phyloP scores from a whole-genome alignment of 805 yeast species.

The Ogataea salicorniae region DNA sequence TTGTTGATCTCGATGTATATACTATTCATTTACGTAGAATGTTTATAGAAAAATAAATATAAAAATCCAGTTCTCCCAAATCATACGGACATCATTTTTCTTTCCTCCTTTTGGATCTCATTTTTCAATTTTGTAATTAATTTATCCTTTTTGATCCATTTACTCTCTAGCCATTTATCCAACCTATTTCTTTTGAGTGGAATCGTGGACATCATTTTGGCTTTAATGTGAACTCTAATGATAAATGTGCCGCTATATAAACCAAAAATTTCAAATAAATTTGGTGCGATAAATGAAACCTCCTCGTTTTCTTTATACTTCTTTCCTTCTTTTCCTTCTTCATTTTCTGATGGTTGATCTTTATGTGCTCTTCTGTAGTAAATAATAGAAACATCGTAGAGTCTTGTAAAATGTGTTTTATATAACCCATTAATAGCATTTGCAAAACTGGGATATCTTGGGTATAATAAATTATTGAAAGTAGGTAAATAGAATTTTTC shows the following conservation, averaged over 20 bases:
- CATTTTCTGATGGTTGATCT: too few species aligned
- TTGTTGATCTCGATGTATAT: too few species aligned
- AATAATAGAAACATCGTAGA: constrained; percentile 53
- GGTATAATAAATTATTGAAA: constrained; percentile 63
- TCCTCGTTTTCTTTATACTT: constrained; percentile 2
- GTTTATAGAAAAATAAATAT: too few species aligned
- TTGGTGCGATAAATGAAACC: constrained; percentile 31
- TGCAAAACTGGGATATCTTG: constrained; percentile 60
- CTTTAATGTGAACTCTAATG: constrained; percentile 44
- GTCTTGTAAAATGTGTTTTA: constrained; percentile 34
- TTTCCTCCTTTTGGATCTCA: constrained; percentile 9
- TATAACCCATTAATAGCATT: constrained; percentile 42
- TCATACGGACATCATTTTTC: constrained; percentile 1
- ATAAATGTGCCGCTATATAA: constrained; percentile 26
- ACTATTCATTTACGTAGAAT: too few species aligned
- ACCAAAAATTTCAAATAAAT: constrained; percentile 33
- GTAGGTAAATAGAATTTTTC: constrained; percentile 56
- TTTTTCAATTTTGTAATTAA: constrained; percentile 36
- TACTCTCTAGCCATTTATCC: constrained; percentile 71
- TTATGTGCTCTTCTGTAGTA: constrained; percentile 29
- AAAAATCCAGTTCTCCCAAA: background rate
- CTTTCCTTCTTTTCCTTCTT: background rate
- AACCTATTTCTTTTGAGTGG: constrained; percentile 49
- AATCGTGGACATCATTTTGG: constrained; percentile 41
- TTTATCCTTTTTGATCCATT: constrained; percentile 69